Percentiles rank a stretch among this genome's conserved stretches.
Conservation (phyloP, 192 early-diverging fungal species). For the Endogone sp. region DNA sequence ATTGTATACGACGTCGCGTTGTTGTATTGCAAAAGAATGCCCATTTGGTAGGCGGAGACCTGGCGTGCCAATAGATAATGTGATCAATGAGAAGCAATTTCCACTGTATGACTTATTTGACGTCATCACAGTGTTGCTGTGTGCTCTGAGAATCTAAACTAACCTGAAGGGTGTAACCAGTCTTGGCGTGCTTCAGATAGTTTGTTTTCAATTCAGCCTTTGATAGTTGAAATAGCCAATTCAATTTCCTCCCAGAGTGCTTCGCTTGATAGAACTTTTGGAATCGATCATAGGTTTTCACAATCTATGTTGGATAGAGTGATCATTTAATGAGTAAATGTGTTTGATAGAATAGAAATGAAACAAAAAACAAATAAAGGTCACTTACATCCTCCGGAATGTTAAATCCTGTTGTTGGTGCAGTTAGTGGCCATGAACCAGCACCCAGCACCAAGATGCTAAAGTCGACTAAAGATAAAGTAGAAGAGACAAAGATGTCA, state of each 20-base stretch:
- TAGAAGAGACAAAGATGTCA: neutral
- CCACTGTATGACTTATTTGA: no score
- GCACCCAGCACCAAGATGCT: constrained; percentile 83
- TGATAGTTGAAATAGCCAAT: constrained; percentile 90
- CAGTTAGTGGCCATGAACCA: constrained; percentile 85
- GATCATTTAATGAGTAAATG: neutral
- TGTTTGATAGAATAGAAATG: neutral
- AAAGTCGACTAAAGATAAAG: constrained; percentile 57
- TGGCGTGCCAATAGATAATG: constrained; percentile 6
- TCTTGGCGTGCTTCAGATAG: constrained; percentile 72
- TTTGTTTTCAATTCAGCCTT: constrained; percentile 93
- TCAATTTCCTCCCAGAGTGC: constrained; percentile 86
- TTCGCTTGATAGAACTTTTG: constrained; percentile 85
- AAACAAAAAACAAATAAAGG: neutral
- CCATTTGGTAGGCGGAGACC: constrained; percentile 91
- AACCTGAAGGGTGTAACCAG: constrained; percentile 74
- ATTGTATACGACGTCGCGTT: constrained; percentile 68
- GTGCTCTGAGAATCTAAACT: constrained; percentile 26
- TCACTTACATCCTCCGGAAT: constrained; percentile 79
- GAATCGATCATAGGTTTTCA: constrained; percentile 82
- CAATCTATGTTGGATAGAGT: constrained; percentile 43
- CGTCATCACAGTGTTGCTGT: no score
- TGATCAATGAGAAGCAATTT: no score
- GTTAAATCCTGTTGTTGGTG: constrained; percentile 74
- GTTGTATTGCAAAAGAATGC: constrained; percentile 90